A percentile compares a stretch with the other conserved stretches of the same genome.
phyloP scores from a whole-genome alignment of 1,284 basidiomycete species.

The Chalciporus sp. region DNA sequence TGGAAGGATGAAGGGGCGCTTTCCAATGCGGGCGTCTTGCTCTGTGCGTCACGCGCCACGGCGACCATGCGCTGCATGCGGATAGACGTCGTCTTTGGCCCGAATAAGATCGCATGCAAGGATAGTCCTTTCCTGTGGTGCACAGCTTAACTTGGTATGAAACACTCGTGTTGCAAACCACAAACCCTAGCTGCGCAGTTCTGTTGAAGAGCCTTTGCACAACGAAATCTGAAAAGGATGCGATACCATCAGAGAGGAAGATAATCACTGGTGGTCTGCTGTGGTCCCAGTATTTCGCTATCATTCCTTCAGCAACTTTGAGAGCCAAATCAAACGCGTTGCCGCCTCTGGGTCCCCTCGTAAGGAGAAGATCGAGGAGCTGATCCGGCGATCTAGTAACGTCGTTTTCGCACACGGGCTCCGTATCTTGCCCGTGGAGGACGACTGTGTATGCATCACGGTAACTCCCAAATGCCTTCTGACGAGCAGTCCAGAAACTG shows the following conservation, averaged over 20 bases:
- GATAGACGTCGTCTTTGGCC: slow-evolving; percentile 34
- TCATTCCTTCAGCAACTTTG: slow-evolving; percentile 36
- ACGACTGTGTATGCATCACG: slow-evolving; percentile 60
- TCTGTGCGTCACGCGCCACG: slow-evolving; percentile 52
- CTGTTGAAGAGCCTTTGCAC: slow-evolving; percentile 46
- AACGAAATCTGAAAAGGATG: slow-evolving; percentile 32
- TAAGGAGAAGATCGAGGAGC: slow-evolving; percentile 46
- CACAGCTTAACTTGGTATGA: neutral
- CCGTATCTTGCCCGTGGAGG: slow-evolving; percentile 43
- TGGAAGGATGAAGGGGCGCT: slow-evolving; percentile 48
- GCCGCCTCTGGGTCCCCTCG: slow-evolving; percentile 39
- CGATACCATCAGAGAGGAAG: slow-evolving; percentile 60
- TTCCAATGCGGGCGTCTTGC: slow-evolving; percentile 31
- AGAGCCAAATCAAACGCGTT: slow-evolving; percentile 52
- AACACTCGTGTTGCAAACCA: neutral
- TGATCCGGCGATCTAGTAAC: slow-evolving; percentile 45
- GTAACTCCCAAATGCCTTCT: slow-evolving; percentile 37
- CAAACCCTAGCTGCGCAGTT: slow-evolving; percentile 48
- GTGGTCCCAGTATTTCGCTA: slow-evolving; percentile 50
- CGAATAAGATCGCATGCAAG: slow-evolving; percentile 61
- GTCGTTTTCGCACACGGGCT: slow-evolving; percentile 44
- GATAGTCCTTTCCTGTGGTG: slow-evolving; percentile 52
- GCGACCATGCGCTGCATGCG: slow-evolving; percentile 50
- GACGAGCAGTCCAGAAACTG: slow-evolving; percentile 54
- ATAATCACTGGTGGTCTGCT: slow-evolving; percentile 59